Evolutionary conservation across 345 rosid species (phyloP).

Genomic region (Turritis glabra): DNA sequence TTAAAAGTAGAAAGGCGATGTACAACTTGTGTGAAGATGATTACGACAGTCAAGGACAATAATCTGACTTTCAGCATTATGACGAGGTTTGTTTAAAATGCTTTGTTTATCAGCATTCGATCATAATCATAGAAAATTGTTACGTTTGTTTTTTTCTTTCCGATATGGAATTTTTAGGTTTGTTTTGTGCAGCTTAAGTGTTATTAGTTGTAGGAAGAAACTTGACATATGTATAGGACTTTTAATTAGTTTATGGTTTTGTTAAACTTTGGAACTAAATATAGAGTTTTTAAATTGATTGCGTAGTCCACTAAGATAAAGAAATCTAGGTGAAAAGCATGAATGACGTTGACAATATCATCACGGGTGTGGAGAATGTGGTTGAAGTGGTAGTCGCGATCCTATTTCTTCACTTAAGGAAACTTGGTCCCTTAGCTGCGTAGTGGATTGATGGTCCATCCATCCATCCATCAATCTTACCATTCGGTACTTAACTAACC

Average conservation of each 20-base stretch:
- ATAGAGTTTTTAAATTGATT: not conserved
- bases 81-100: not conserved
- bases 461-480: slow-evolving; percentile 1
- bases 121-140: not conserved
- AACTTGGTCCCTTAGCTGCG: not conserved
- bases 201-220: not conserved
- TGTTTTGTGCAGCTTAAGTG: not conserved
- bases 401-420: not conserved
- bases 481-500: not conserved
- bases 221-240: not conserved
- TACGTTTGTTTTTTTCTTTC: too few relatives aligned
- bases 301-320: not conserved
- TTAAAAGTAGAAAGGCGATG: not conserved
- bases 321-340: not conserved
- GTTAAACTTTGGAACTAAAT: not conserved
- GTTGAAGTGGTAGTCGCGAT: slow-evolving; percentile 30
- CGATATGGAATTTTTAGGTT: not conserved
- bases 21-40: not conserved
- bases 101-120: not conserved
- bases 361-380: not conserved
- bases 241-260: not conserved
- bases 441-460: slow-evolving; percentile 36
- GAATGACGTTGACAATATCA: slow-evolving; percentile 4
- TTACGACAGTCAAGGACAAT: not conserved
- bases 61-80: not conserved